These are phyloP conservation scores for Craterostigma plantagineum DNA, from an alignment of 257 asterid genomes.

Conservation along the genomic window DNA sequence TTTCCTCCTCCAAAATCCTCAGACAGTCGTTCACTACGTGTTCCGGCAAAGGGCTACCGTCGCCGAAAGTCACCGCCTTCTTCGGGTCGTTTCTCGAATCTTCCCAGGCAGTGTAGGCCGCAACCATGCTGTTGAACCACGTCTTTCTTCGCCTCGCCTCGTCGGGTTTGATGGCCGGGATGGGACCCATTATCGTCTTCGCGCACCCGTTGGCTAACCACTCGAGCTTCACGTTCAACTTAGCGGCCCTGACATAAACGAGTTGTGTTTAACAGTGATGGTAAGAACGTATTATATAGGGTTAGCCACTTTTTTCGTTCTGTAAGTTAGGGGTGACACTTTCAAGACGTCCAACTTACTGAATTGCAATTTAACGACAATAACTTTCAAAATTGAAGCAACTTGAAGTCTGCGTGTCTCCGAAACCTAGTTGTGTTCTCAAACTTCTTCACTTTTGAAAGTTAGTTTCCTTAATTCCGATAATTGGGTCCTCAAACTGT, in stretches of 20 bases:
- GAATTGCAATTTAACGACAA: too few species aligned
- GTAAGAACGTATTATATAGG: too few species aligned
- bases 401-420: too few species aligned
- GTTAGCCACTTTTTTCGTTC: too few species aligned
- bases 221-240: conserved; percentile 68
- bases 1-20: conserved; percentile 52
- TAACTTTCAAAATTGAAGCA: too few species aligned
- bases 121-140: conserved; percentile 89
- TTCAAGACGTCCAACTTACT: too few species aligned
- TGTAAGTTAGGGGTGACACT: too few species aligned
- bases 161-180: conserved; percentile 56
- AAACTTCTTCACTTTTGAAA: too few species aligned
- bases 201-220: conserved; percentile 47
- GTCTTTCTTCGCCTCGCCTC: conserved; percentile 38
- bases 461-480: too few species aligned
- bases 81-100: conserved; percentile 59
- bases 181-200: conserved; percentile 68
- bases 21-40: conserved; percentile 44
- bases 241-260: conserved; percentile 35
- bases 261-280: too few species aligned
- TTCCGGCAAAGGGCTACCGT: conserved; percentile 49
- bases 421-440: too few species aligned
- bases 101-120: conserved; percentile 82
- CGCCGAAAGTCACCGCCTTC: conserved; percentile 73
- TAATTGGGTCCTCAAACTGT: too few species aligned